Conservation (phyloP, 2,329 filamentous ascomycete genomes). For the Colletotrichum scovillei region DNA sequence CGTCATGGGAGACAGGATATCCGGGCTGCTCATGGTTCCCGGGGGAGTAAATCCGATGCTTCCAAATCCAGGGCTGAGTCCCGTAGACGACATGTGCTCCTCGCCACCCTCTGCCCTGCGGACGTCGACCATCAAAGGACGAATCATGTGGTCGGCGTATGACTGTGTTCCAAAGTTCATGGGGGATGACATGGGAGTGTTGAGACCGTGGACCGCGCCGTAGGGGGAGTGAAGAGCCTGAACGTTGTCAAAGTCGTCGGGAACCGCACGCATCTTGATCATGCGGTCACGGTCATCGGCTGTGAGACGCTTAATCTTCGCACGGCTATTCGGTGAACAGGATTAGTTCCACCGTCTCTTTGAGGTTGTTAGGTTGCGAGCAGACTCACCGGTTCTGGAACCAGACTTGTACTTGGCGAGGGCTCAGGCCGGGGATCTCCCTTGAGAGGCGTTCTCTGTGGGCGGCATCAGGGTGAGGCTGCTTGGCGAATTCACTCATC, state of each 20-base stretch:
- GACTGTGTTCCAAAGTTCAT: constrained; percentile 60
- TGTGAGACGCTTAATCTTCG: constrained; percentile 78
- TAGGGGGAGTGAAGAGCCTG: constrained; percentile 76
- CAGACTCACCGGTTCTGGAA: constrained; percentile 89
- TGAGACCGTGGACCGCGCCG: constrained; percentile 67
- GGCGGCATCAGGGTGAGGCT: constrained; percentile 92
- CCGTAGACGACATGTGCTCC: constrained; percentile 75
- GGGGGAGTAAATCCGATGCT: constrained; percentile 72
- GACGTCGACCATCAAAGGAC: constrained; percentile 76
- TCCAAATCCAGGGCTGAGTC: constrained; percentile 75
- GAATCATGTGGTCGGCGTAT: constrained; percentile 71
- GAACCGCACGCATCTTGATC: constrained; percentile 78
- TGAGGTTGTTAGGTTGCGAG: not conserved
- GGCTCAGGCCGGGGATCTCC: constrained; percentile 91
- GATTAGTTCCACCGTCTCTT: constrained; percentile 35
- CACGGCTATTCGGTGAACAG: constrained; percentile 58
- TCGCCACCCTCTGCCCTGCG: constrained; percentile 68
- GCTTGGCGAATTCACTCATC: constrained; percentile 96
- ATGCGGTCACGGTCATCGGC: constrained; percentile 77
- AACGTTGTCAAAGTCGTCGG: constrained; percentile 77
- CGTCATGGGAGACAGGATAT: constrained; percentile 67
- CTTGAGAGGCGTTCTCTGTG: constrained; percentile 87
- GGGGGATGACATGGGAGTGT: constrained; percentile 59
- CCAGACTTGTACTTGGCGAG: constrained; percentile 96
- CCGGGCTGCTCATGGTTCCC: constrained; percentile 60